Percentiles rank a stretch among this genome's conserved stretches.
Evolutionary conservation across 805 yeast genomes (phyloP).

Genomic region (Candida stauntonica): DNA sequence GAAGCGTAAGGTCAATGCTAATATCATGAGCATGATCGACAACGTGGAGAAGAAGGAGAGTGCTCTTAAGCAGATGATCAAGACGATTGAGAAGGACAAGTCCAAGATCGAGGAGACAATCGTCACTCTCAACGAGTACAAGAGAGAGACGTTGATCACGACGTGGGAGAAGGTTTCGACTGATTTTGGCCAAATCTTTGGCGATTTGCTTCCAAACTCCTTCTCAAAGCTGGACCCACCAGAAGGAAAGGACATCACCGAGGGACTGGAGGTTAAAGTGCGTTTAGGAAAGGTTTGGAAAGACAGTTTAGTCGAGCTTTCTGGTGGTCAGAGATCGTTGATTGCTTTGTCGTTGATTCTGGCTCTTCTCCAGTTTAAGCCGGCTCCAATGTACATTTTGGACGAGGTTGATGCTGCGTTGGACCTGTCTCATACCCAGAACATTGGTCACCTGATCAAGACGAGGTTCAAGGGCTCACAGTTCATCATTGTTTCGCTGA

Average conservation of each 20-base stretch:
- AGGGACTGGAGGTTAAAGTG: slow-evolving; percentile 88
- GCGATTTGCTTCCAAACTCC: slow-evolving; percentile 83
- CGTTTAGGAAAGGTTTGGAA: slow-evolving; percentile 93
- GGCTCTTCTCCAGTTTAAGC: slow-evolving; percentile 90
- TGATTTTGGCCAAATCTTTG: slow-evolving; percentile 88
- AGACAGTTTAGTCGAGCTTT: slow-evolving; percentile 87
- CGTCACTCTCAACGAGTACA: slow-evolving; percentile 75
- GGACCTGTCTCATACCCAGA: slow-evolving; percentile 95
- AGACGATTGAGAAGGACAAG: slow-evolving; percentile 85
- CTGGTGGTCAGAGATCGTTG: slow-evolving; percentile 96
- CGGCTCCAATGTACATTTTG: slow-evolving; percentile 97
- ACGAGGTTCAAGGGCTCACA: slow-evolving; percentile 94
- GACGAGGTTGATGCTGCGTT: slow-evolving; percentile 99
- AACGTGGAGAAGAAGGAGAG: slow-evolving; percentile 85
- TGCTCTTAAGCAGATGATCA: slow-evolving; percentile 72
- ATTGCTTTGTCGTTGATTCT: slow-evolving; percentile 88
- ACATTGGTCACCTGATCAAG: slow-evolving; percentile 93
- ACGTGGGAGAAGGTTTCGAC: slow-evolving; percentile 84
- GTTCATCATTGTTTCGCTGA: slow-evolving; percentile 91
- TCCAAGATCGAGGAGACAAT: slow-evolving; percentile 86
- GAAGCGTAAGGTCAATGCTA: slow-evolving; percentile 77
- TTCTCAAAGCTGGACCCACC: slow-evolving; percentile 84
- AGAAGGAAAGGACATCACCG: slow-evolving; percentile 76
- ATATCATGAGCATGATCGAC: slow-evolving; percentile 88
- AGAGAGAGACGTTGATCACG: slow-evolving; percentile 71